These are phyloP conservation scores for Vanderwaltozyma tropicalis DNA, from an alignment of 805 yeast genomes.

Conservation along the genomic window DNA sequence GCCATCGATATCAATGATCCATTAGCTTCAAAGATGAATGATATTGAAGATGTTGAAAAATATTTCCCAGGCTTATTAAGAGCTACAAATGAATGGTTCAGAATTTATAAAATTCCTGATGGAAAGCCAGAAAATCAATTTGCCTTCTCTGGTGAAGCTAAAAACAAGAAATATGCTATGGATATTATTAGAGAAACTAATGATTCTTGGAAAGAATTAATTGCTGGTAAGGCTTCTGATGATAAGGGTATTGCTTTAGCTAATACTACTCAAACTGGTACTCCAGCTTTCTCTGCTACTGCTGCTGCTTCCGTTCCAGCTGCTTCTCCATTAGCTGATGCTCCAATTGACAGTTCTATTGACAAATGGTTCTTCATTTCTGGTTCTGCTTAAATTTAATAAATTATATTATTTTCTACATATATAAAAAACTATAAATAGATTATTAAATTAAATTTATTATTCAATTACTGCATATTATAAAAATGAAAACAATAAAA, in stretches of 20 bases:
- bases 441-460: no score
- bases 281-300: constrained; percentile 44
- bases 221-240: constrained; percentile 50
- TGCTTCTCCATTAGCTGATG: constrained; percentile 66
- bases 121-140: constrained; percentile 95
- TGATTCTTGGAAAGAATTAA: constrained; percentile 73
- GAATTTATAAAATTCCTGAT: constrained; percentile 94
- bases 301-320: constrained; percentile 49
- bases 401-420: neutral
- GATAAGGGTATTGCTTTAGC: constrained; percentile 61
- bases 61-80: constrained; percentile 88
- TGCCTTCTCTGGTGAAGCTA: constrained; percentile 93
- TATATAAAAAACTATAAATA: no score
- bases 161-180: constrained; percentile 76
- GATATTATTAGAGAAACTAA: constrained; percentile 74
- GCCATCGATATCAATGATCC: constrained; percentile 85
- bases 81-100: constrained; percentile 96
- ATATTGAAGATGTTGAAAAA: constrained; percentile 81
- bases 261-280: constrained; percentile 57
- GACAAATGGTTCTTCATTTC: constrained; percentile 99
- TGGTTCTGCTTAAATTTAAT: constrained; percentile 44
- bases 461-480: no score
- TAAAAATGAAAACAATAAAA: no score
- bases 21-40: constrained; percentile 75
- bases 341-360: constrained; percentile 90